Base-by-base conservation (phyloP, 345 rosid genomes). In the Laguncularia racemosa region DNA sequence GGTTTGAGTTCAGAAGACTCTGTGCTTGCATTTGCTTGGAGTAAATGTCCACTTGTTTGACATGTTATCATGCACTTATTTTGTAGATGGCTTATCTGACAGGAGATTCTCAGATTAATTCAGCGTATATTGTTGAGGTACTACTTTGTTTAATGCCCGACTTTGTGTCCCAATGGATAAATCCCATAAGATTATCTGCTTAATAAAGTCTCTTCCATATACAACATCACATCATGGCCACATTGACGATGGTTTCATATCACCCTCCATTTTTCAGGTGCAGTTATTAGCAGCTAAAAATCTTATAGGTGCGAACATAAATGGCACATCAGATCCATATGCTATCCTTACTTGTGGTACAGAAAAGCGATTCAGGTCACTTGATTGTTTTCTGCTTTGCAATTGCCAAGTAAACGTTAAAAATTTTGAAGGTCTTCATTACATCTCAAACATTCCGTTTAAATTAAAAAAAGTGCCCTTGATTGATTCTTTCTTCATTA, bases 301-400 rank as follows among this genome's bases (percentile, higher is more conserved):
- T 85, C 91, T 95, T 17, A 80, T 90, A 60, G 89, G 90, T 71
- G 97, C 97, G 18, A 95, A 95, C 70, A 74, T 89, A 74, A 95
- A 90, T 78, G 97, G 97, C 67, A 84, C 95, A 11, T 95, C 97
- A 62, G 99, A 95, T 78, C 97, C 96, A 71, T 95, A 95, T 74
- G 92, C 97, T 60, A 82, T 95, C 80, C 85, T 95, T 50, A 85
- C 92, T 68, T 90, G 96, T 79, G 96, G 91, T 75, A 76, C 96
- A 65, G 96, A 87, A 71, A 95, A 87, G 75, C 72, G 89, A 64
- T 95, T 95, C 84, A 95, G 96, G 99, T 95, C 69, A 55, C 67
- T 75, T 72, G 46, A 59, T 47, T 57, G 33, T 55, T 64, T 33
- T 48, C 17, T n/a, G 14, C 47, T 16, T 38, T 49, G 43, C 28